Evolutionary conservation across 73 alveolate genomes (phyloP).

Genomic region (Symbiodinium pilosum): DNA sequence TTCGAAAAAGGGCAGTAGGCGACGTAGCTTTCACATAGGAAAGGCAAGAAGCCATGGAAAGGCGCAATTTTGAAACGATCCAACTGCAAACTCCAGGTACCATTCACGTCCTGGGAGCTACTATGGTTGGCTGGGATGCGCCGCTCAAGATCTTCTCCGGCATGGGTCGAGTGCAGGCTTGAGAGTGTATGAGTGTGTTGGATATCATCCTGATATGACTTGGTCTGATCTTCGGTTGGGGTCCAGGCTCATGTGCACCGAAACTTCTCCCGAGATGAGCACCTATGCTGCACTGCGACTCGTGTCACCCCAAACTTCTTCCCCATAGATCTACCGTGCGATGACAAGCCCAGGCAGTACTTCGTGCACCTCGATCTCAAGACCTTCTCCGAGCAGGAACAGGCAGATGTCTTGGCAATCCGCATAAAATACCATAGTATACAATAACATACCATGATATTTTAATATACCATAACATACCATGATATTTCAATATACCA

Average conservation of each 20-base stretch:
- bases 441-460: no score
- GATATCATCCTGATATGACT: no score
- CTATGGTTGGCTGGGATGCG: conserved; percentile 95
- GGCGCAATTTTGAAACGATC: no score
- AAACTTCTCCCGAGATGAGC: conserved; percentile 87
- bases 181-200: background rate
- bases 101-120: conserved; percentile 92
- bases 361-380: conserved; percentile 82
- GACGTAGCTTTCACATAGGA: no score
- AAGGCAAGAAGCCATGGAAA: no score
- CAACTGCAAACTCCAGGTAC: conserved; percentile 36
- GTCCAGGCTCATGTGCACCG: conserved; percentile 86
- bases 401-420: background rate
- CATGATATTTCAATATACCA: no score
- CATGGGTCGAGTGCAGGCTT: conserved; percentile 94
- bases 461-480: no score
- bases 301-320: background rate
- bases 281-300: background rate
- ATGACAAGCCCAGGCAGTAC: conserved; percentile 24
- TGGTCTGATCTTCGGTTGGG: background rate
- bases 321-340: no score
- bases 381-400: conserved; percentile 84
- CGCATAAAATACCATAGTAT: no score
- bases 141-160: conserved; percentile 90
- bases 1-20: no score